A percentile compares a stretch with the other conserved stretches of the same genome.
These are phyloP conservation scores for Kuraishia hungarica DNA, from an alignment of 805 yeast genomes.

Conservation along the genomic window DNA sequence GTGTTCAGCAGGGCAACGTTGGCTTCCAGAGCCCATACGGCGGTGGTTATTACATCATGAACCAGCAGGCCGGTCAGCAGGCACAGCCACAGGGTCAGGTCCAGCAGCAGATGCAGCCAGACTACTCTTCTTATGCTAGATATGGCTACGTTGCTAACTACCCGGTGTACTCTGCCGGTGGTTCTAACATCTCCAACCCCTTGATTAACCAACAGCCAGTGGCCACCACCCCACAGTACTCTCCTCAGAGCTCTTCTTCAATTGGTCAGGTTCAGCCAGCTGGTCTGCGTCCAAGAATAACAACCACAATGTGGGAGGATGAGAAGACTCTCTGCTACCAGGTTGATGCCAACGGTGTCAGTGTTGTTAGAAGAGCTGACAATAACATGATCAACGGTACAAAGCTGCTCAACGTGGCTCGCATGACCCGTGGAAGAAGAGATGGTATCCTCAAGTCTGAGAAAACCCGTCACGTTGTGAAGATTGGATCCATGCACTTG, in stretches of 20 bases:
- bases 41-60: constrained; percentile 1
- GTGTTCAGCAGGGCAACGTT: background rate
- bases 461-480: constrained; percentile 60
- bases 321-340: constrained; percentile 66
- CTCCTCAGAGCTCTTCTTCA: constrained; percentile 11
- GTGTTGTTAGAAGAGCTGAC: constrained; percentile 63
- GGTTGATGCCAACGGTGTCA: constrained; percentile 60
- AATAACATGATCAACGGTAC: constrained; percentile 71
- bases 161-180: constrained; percentile 2
- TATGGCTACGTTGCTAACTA: constrained; percentile 3
- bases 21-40: constrained; percentile 2
- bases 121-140: constrained; percentile 1
- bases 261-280: constrained; percentile 31
- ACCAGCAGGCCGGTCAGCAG: constrained; percentile 2
- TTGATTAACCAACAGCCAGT: constrained; percentile 1
- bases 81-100: background rate
- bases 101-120: constrained; percentile 2
- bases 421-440: constrained; percentile 66
- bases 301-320: constrained; percentile 74
- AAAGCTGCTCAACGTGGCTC: constrained; percentile 58
- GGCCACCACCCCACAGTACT: background rate
- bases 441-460: constrained; percentile 64
- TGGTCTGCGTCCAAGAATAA: constrained; percentile 48
- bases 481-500: constrained; percentile 68
- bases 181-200: constrained; percentile 1